These are phyloP conservation scores for Ceratocystiopsis minuta DNA, from an alignment of 2,329 filamentous ascomycete genomes.

Conservation along the genomic window DNA sequence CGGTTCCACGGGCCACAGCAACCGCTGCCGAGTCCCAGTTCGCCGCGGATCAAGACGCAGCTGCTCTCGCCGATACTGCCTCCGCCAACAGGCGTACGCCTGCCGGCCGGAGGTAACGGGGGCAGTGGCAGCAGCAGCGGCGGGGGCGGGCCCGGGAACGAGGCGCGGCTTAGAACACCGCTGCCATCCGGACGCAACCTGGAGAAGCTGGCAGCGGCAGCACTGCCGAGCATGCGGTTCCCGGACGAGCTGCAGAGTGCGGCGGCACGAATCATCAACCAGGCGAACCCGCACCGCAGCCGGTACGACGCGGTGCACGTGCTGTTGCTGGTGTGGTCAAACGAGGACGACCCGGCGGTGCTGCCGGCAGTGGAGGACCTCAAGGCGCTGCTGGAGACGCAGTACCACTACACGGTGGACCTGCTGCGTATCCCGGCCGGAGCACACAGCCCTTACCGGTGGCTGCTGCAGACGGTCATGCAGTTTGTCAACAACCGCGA, in stretches of 20 bases:
- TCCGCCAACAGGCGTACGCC: too few species aligned
- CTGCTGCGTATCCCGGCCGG: slow-evolving; percentile 31
- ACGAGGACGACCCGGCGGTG: slow-evolving; percentile 28
- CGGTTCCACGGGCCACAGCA: background rate
- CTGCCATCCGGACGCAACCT: slow-evolving; percentile 37
- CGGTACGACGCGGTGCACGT: slow-evolving; percentile 35
- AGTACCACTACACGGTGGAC: slow-evolving; percentile 33
- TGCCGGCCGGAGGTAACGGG: too few species aligned
- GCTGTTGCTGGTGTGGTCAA: slow-evolving; percentile 38
- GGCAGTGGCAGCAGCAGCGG: too few species aligned
- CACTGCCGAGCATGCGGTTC: slow-evolving; percentile 26
- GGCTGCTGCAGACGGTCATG: slow-evolving; percentile 32
- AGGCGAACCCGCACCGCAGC: slow-evolving; percentile 28
- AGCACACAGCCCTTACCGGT: slow-evolving; percentile 29
- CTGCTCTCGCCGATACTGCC: too few species aligned
- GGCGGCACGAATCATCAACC: slow-evolving; percentile 26
- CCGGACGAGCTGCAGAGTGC: slow-evolving; percentile 34
- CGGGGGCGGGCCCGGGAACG: slow-evolving; percentile 8
- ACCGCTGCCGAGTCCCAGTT: too few species aligned
- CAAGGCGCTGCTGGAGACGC: slow-evolving; percentile 29
- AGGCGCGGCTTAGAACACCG: slow-evolving; percentile 35
- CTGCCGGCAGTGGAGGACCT: slow-evolving; percentile 27
- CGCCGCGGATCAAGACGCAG: too few species aligned
- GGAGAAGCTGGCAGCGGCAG: slow-evolving; percentile 27
- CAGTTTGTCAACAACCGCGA: slow-evolving; percentile 35